These are phyloP conservation scores for Eimeria necatrix DNA, from an alignment of 169 alveolate species.

Conservation along the genomic window DNA sequence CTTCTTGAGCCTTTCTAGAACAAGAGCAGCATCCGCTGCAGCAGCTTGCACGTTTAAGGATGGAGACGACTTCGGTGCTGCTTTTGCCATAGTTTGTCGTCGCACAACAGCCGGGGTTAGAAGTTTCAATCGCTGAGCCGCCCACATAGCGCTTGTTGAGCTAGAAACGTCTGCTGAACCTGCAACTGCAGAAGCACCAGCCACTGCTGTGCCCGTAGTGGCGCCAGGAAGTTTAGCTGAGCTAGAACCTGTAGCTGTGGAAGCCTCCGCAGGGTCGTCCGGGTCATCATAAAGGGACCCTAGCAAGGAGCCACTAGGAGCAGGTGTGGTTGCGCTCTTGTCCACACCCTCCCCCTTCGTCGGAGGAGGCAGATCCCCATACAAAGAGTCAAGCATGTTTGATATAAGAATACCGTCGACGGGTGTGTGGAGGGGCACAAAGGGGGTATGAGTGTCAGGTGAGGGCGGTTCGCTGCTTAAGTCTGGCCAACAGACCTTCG, in stretches of 20 bases:
- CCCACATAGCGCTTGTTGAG: slow-evolving; percentile 67
- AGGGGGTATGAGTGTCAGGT: neutral
- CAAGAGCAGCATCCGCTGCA: slow-evolving; percentile 71
- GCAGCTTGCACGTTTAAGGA: slow-evolving; percentile 65
- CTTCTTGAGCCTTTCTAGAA: slow-evolving; percentile 62
- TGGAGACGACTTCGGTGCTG: slow-evolving; percentile 64
- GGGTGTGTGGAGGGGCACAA: neutral
- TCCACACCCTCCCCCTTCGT: slow-evolving; percentile 74
- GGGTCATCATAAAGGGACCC: slow-evolving; percentile 81
- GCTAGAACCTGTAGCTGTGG: slow-evolving; percentile 37
- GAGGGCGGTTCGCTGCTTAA: neutral
- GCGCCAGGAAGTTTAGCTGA: slow-evolving; percentile 34
- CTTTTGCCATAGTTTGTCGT: slow-evolving; percentile 71
- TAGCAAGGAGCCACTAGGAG: slow-evolving; percentile 68
- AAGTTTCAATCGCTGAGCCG: slow-evolving; percentile 79
- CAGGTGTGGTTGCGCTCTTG: slow-evolving; percentile 58
- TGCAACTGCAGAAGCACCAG: slow-evolving; percentile 62
- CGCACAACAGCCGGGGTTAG: slow-evolving; percentile 81
- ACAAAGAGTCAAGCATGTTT: slow-evolving; percentile 85
- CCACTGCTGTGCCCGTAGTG: slow-evolving; percentile 57
- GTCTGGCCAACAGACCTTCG: no score
- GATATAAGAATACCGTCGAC: neutral
- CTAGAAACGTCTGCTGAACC: slow-evolving; percentile 7
- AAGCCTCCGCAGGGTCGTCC: slow-evolving; percentile 72
- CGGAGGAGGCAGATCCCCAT: slow-evolving; percentile 89